phyloP scores from a whole-genome alignment of 495 filamentous ascomycete species.

The Xylaria venustula region DNA sequence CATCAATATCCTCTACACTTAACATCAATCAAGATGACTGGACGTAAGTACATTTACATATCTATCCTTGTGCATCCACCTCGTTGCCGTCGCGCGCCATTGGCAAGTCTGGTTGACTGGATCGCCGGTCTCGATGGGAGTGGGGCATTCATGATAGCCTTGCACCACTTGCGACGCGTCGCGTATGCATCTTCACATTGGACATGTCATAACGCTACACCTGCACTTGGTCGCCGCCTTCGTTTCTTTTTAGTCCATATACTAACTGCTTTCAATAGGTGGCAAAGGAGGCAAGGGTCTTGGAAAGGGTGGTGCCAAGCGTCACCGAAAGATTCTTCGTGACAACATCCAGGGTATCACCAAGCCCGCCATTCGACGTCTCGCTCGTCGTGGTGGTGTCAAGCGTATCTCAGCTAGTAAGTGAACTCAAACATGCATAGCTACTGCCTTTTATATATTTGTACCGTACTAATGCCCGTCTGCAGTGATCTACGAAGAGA shows the following conservation, averaged over 20 bases:
- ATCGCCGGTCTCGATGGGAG: constrained; percentile 25
- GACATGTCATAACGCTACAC: constrained; percentile 4
- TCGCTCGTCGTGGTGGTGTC: constrained; percentile 98
- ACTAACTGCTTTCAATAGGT: constrained; percentile 68
- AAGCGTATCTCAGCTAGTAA: constrained; percentile 99
- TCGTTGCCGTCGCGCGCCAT: constrained; percentile 20
- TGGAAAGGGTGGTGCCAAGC: constrained; percentile 83
- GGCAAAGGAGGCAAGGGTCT: constrained; percentile 97
- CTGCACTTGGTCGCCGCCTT: background rate
- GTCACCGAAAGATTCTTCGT: constrained; percentile 97
- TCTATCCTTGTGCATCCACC: constrained; percentile 14
- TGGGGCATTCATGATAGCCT: constrained; percentile 14
- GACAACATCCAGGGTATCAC: constrained; percentile 99
- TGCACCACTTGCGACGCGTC: constrained; percentile 23
- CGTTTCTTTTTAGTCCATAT: background rate
- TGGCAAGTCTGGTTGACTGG: constrained; percentile 1
- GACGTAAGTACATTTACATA: constrained; percentile 69
- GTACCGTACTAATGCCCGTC: constrained; percentile 72
- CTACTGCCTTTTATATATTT: background rate
- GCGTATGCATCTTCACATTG: background rate
- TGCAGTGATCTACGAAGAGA: constrained; percentile 99
- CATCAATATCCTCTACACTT: constrained; percentile 29
- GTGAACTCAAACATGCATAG: constrained; percentile 23
- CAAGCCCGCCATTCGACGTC: constrained; percentile 99
- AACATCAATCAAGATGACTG: constrained; percentile 75